Conservation (phyloP, 176 grass and related monocot genomes). For the Oropetium thomaeum region DNA sequence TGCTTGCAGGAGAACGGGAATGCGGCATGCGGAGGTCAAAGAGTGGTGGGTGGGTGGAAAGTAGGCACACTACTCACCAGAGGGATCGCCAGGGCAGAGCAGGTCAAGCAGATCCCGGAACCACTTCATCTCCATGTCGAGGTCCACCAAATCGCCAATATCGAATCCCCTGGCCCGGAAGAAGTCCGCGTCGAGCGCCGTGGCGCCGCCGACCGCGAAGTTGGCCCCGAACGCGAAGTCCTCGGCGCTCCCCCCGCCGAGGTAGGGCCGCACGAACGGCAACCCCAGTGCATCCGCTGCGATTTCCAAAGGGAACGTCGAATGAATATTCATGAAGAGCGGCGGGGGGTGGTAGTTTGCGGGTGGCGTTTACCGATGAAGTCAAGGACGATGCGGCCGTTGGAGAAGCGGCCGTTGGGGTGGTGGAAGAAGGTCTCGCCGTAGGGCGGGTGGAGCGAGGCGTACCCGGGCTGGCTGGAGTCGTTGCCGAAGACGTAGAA, state of each 20-base stretch:
- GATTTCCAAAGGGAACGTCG: too few species aligned
- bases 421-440: constrained; percentile 73
- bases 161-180: constrained; percentile 54
- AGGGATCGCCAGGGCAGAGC: constrained; percentile 35
- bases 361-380: constrained; percentile 57
- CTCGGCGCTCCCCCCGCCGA: constrained; percentile 32
- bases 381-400: constrained; percentile 71
- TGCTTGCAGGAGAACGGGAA: not conserved
- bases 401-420: constrained; percentile 70
- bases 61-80: too few species aligned
- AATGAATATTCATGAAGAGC: too few species aligned
- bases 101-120: constrained; percentile 53
- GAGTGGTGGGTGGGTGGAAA: too few species aligned
- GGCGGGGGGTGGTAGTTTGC: too few species aligned
- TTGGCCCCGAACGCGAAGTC: constrained; percentile 69
- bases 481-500: constrained; percentile 28
- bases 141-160: constrained; percentile 47
- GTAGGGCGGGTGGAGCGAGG: constrained; percentile 50
- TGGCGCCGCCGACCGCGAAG: constrained; percentile 85
- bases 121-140: constrained; percentile 72
- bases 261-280: constrained; percentile 56
- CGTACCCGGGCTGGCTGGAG: constrained; percentile 36
- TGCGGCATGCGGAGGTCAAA: constrained; percentile 1
- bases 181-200: constrained; percentile 58
- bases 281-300: constrained; percentile 57